Evolutionary conservation across 2,329 filamentous ascomycete species (phyloP).

Genomic region (Sporothrix mexicana): DNA sequence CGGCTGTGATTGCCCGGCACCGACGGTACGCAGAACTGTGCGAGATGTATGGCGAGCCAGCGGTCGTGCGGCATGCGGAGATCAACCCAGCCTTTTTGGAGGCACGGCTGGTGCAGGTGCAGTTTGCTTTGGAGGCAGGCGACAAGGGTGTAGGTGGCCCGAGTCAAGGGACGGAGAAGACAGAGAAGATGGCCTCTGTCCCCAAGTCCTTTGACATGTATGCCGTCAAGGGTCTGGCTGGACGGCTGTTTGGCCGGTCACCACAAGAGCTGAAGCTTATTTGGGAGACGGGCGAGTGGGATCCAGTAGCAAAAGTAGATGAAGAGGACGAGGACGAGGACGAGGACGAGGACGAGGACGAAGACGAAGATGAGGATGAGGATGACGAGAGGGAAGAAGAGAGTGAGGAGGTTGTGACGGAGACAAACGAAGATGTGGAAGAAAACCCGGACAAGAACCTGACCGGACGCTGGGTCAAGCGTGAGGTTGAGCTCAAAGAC

Average conservation of each 20-base stretch:
- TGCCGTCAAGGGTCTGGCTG: slow-evolving; percentile 77
- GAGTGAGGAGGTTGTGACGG: not conserved
- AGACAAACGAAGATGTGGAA: not conserved
- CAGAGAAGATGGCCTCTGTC: slow-evolving; percentile 56
- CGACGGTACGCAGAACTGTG: slow-evolving; percentile 77
- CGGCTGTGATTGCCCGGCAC: slow-evolving; percentile 66
- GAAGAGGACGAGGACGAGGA: slow-evolving; percentile 60
- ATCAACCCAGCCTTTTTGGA: slow-evolving; percentile 82
- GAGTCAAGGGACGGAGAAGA: slow-evolving; percentile 39
- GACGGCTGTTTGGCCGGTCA: slow-evolving; percentile 68
- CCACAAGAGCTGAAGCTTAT: slow-evolving; percentile 71
- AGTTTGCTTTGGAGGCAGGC: slow-evolving; percentile 48
- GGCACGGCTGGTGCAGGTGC: slow-evolving; percentile 73
- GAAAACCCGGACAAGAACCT: not conserved
- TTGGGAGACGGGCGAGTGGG: slow-evolving; percentile 92
- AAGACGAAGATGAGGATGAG: slow-evolving; percentile 38
- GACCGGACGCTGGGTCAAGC: slow-evolving; percentile 69
- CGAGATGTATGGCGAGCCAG: slow-evolving; percentile 73
- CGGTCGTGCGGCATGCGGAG: slow-evolving; percentile 60
- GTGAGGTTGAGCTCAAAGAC: slow-evolving; percentile 80
- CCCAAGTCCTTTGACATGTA: slow-evolving; percentile 83
- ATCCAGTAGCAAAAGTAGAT: slow-evolving; percentile 71
- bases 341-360: slow-evolving; percentile 60
- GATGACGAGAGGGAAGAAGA: not conserved
- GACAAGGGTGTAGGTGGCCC: not conserved